Conservation (phyloP, 345 rosid genomes). For the Gynandropsis gynandra region DNA sequence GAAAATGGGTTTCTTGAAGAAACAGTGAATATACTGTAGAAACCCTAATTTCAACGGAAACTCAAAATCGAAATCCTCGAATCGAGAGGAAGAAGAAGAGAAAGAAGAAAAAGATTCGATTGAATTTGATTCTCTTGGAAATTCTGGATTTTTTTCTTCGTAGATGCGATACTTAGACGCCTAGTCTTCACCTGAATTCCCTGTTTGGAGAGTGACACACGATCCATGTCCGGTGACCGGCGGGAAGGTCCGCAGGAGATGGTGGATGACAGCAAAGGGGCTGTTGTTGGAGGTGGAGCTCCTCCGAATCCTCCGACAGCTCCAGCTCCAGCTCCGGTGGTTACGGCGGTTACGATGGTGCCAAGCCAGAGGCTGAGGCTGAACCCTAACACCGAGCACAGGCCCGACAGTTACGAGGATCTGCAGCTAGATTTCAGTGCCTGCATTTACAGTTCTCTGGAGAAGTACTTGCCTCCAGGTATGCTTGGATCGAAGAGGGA, state of each 20-base stretch:
- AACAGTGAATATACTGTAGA: conserved; percentile 21
- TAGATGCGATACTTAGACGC: conserved; percentile 17
- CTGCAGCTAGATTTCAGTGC: conserved; percentile 60
- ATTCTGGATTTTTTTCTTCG: background rate
- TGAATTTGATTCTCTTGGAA: conserved; percentile 4
- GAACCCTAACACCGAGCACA: conserved; percentile 62
- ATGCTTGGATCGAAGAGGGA: conserved; percentile 49
- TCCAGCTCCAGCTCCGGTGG: conserved; percentile 5
- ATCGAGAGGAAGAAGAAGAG: conserved; percentile 14
- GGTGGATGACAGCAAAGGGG: conserved; percentile 36
- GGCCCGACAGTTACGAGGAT: conserved; percentile 73
- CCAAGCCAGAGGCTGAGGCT: conserved; percentile 45
- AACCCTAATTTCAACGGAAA: conserved; percentile 36
- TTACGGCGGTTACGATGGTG: conserved; percentile 5
- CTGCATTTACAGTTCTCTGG: conserved; percentile 61
- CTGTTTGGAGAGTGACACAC: background rate
- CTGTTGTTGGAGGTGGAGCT: conserved; percentile 10
- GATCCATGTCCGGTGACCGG: conserved; percentile 26
- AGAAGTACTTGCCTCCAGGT: conserved; percentile 63
- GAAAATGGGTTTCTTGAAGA: background rate
- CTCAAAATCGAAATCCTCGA: conserved; percentile 21
- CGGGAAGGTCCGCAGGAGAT: conserved; percentile 19
- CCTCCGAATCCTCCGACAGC: background rate
- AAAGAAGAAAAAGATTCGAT: no score
- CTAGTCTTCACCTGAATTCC: conserved; percentile 2